These are phyloP conservation scores for Ganoderma boninense DNA, from an alignment of 1,284 basidiomycete genomes.

Conservation along the genomic window DNA sequence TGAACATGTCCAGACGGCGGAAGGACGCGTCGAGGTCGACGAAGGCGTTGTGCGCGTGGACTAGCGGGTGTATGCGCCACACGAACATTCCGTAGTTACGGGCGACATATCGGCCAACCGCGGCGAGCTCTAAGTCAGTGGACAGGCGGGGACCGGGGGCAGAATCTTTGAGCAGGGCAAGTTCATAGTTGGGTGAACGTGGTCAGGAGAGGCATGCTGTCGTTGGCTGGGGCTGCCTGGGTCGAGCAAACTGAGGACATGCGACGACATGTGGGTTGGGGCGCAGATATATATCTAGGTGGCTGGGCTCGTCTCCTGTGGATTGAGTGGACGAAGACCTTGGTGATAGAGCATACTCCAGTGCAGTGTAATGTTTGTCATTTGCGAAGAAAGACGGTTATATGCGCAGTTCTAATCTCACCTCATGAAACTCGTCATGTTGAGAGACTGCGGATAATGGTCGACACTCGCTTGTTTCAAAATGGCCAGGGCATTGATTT, in stretches of 20 bases:
- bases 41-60: not conserved
- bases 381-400: not conserved
- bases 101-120: not conserved
- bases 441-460: not conserved
- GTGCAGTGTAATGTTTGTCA: not conserved
- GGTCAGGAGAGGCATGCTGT: not conserved
- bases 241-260: not conserved
- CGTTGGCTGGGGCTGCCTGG: not conserved
- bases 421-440: not conserved
- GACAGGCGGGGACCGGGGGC: not conserved
- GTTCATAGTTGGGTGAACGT: not conserved
- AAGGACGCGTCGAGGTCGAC: not conserved
- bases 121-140: not conserved
- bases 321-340: not conserved
- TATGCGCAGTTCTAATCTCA: not conserved
- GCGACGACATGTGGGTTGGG: not conserved
- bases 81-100: not conserved
- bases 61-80: not conserved
- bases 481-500: not conserved
- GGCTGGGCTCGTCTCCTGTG: not conserved
- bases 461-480: not conserved
- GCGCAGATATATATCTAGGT: not conserved
- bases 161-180: not conserved
- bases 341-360: not conserved
- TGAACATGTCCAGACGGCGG: conserved; percentile 1